Base-by-base conservation (phyloP, 1,139 yeast species). In the Candida sp. region DNA sequence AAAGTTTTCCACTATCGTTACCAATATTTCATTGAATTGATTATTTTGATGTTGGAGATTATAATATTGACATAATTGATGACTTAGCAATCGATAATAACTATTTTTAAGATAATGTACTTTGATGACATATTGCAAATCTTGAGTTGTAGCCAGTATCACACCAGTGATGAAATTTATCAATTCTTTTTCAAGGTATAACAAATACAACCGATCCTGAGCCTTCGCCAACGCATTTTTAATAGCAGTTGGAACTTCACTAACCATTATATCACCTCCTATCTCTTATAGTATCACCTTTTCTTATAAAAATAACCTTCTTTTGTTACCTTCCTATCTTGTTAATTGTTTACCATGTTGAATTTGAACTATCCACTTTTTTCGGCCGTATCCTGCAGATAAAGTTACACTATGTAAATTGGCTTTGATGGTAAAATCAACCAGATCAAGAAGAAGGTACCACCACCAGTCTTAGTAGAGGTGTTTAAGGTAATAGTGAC, bases 61-160 rank as follows among this genome's bases (percentile, higher is more conserved):
- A 55, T 84, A 84, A 58, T 83, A 83, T 35, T 82, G 85, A 12
- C 90, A 87, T 29, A 84, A 63, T 49, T 84, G 86, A 58, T 85
- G 90, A 1, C 84, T 74, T 43, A 85, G 61, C 34, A 85, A 63
- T 50, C 91, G 64, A 52, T 80, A 82, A 58, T 82, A 85, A 2
- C 88, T 81, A 58, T 85, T 85, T 71, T 80, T 70, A 22, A 73
- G 82, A 57, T 73, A 63, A 33, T 48, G 53, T 7, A 63, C 55
- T 33, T 49, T 52, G 23, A 64, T 60, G 1, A 49, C 43, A 40
- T 55, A 54, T 43, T 52, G 53, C 21, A 15, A 37, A 19, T 41
- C 39, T 11, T 22, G 41, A 11, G 21, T 43, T 15, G 36, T 35
- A 4, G 43, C 45, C 27, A 43, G 35, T 15, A 49, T 41, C 5